These are phyloP conservation scores for Xeromyces bisporus DNA, from an alignment of 495 filamentous ascomycete genomes.

Conservation along the genomic window DNA sequence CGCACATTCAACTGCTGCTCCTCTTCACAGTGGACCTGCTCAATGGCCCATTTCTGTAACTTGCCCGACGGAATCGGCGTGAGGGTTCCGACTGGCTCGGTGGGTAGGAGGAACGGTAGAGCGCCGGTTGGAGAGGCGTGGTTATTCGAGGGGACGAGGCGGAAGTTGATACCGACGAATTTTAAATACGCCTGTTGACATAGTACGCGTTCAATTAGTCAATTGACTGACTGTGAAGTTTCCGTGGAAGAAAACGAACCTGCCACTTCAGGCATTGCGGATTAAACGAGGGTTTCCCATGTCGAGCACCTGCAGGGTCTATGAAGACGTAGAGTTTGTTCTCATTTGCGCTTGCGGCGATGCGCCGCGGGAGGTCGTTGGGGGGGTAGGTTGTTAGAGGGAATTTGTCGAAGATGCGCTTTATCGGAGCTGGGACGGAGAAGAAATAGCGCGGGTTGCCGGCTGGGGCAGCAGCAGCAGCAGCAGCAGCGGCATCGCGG, in stretches of 20 bases:
- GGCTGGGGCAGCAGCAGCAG: neutral
- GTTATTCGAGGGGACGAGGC: conserved; percentile 62
- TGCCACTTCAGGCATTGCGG: conserved; percentile 94
- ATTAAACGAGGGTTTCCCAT: conserved; percentile 66
- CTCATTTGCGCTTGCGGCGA: conserved; percentile 26
- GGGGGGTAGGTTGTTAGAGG: conserved; percentile 63
- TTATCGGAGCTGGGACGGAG: conserved; percentile 57
- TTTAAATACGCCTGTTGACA: conserved; percentile 82
- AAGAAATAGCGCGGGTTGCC: conserved; percentile 27
- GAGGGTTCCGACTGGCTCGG: conserved; percentile 12
- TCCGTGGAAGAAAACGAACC: too few species aligned
- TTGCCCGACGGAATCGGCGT: conserved; percentile 45
- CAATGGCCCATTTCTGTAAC: conserved; percentile 52
- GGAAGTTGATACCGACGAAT: conserved; percentile 53
- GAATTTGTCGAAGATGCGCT: conserved; percentile 66
- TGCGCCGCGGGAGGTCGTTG: conserved; percentile 57
- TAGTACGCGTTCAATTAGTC: too few species aligned
- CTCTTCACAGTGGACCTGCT: conserved; percentile 29
- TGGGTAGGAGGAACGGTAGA: conserved; percentile 71
- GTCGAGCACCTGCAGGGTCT: conserved; percentile 41
- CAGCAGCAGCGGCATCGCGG: conserved; percentile 6
- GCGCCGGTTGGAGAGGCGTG: conserved; percentile 80
- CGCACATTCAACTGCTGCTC: conserved; percentile 39
- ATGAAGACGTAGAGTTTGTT: conserved; percentile 67
- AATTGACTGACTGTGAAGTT: too few species aligned